Base-by-base conservation (phyloP, 1,284 basidiomycete species). In the Ustilago hordei region DNA sequence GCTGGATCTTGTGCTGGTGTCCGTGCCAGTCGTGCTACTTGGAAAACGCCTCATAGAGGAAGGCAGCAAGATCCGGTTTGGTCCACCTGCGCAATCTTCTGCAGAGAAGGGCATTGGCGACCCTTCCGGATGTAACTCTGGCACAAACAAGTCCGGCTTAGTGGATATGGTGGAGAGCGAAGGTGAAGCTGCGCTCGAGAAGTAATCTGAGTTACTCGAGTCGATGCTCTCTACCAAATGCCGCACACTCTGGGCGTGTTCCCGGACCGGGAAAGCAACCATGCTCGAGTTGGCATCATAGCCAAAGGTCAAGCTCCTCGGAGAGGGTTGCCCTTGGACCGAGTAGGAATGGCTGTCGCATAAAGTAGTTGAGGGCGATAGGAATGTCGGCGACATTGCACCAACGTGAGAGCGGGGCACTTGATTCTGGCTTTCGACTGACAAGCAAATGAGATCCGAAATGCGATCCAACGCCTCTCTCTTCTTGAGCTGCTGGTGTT, bases 391-490 rank as follows among this genome's bases (percentile, higher is more conserved):
- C 35, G 61, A 68, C 4, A 60, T 53, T n/a, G 62, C 57, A 19
- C 41, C 58, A n/a, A 61, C 31, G 3, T 50, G 36, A n/a, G 35
- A 35, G 17, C 32, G 45, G 2, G 69, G 61, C 17, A 60, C 8
- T 28, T 60, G 60, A 7, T 34, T 52, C 50, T 68, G 58, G 12
- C 47, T 68, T 31, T 73, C 50, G 5, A 69, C 63, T 2, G 71
- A 64, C 53, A 66, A 32, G 39, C 72, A 75, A 36, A 69, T 63
- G 11, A 75, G 59, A 39, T 69, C 57, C 0, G 72, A 75, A 35
- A 75, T 57, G 4, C 66, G 62, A 41, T 75, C 60, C 43, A 75
- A 63, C 4, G 66, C 72, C 12, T 64, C 66, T 15, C 36, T 64
- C 12, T 75, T 69, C 41, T 63, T 55, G 48, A 50, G 48, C 23